These are phyloP conservation scores for Colletotrichum sp. DNA, from an alignment of 2,329 filamentous ascomycete genomes.

Conservation along the genomic window DNA sequence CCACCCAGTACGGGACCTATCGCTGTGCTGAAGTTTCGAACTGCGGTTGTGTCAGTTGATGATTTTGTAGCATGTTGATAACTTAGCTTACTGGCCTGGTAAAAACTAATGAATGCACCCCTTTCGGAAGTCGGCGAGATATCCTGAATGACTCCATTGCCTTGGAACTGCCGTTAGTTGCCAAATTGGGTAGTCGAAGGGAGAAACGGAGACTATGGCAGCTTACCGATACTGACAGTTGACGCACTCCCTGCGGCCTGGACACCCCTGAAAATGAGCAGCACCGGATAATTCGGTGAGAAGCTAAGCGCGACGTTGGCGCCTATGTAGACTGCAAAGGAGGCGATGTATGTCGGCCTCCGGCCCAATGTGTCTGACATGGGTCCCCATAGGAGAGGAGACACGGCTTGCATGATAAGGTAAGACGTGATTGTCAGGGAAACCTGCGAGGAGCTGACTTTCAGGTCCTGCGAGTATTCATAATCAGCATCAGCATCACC, in stretches of 20 bases:
- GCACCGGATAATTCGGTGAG: constrained; percentile 42
- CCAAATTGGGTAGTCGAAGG: background rate
- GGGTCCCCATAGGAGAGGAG: constrained; percentile 53
- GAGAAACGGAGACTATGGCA: background rate
- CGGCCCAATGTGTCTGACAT: constrained; percentile 53
- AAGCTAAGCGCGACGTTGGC: constrained; percentile 52
- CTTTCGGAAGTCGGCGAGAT: constrained; percentile 33
- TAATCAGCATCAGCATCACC: background rate
- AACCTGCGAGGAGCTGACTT: constrained; percentile 33
- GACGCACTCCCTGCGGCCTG: constrained; percentile 54
- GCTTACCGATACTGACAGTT: constrained; percentile 49
- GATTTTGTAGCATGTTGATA: background rate
- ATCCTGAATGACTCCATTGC: constrained; percentile 35
- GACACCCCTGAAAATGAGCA: constrained; percentile 50
- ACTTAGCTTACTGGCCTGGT: constrained; percentile 31
- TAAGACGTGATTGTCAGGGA: constrained; percentile 51
- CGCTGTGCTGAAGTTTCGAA: constrained; percentile 32
- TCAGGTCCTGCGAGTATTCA: constrained; percentile 26
- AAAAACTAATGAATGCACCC: constrained; percentile 34
- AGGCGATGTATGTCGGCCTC: constrained; percentile 47
- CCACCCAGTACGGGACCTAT: constrained; percentile 39
- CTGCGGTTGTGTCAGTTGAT: background rate
- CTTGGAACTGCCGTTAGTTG: background rate
- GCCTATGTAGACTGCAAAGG: constrained; percentile 50
- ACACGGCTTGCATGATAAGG: constrained; percentile 55